Conservation (phyloP, 1,139 yeast genomes). For the Lodderomyces parapsilosis region DNA sequence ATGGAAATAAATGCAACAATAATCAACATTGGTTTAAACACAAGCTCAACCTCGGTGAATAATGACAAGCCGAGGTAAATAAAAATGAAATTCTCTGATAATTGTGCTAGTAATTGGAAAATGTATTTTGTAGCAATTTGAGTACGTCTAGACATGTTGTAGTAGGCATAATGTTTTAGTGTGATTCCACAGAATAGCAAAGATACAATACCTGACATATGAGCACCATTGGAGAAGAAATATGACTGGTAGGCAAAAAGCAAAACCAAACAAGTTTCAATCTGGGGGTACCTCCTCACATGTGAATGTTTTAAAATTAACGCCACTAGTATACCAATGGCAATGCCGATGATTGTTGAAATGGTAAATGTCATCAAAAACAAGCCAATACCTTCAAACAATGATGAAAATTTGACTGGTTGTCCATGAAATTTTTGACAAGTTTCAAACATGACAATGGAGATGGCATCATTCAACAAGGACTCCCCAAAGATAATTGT, state of each 20-base stretch:
- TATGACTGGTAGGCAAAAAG: conserved; percentile 94
- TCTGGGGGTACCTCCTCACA: conserved; percentile 89
- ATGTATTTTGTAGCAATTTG: conserved; percentile 95
- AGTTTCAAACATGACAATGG: conserved; percentile 98
- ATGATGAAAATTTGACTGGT: conserved; percentile 65
- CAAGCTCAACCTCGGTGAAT: conserved; percentile 93
- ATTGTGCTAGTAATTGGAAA: conserved; percentile 89
- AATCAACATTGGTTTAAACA: conserved; percentile 88
- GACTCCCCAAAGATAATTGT: conserved; percentile 98
- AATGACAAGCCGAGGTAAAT: conserved; percentile 91
- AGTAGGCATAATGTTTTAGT: conserved; percentile 93
- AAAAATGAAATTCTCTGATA: conserved; percentile 95
- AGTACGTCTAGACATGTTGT: conserved; percentile 94
- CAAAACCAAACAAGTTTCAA: conserved; percentile 89
- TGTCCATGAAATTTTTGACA: conserved; percentile 95
- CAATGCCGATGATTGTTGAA: conserved; percentile 86
- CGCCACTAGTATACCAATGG: conserved; percentile 87
- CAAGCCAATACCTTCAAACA: conserved; percentile 92
- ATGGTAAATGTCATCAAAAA: conserved; percentile 92
- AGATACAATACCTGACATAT: conserved; percentile 98
- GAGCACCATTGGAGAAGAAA: conserved; percentile 97
- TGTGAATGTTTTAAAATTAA: conserved; percentile 88
- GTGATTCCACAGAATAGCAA: conserved; percentile 95
- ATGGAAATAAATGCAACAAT: conserved; percentile 87
- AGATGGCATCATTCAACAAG: conserved; percentile 91